Evolutionary conservation across 306 rosid species (phyloP).

Genomic region (Cucumis melo): DNA sequence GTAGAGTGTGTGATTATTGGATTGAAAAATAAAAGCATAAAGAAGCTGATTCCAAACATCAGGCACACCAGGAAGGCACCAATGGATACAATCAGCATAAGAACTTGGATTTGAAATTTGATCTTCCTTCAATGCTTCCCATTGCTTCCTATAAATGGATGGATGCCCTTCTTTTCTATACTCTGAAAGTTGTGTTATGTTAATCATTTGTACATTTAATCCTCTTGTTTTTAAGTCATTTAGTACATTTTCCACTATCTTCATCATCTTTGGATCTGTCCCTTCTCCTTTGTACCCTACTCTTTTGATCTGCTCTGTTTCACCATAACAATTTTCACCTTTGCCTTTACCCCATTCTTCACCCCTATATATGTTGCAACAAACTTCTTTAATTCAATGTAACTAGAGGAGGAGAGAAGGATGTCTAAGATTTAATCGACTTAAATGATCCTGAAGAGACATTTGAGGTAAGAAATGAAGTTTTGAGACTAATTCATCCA

Average conservation of each 20-base stretch:
- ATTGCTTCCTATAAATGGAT: constrained; percentile 60
- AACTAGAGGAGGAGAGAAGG: too few relatives aligned
- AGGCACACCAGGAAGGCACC: constrained; percentile 90
- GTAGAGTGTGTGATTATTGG: too few relatives aligned
- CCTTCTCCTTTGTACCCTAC: constrained; percentile 54
- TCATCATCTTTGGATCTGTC: constrained; percentile 50
- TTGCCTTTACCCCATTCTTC: constrained; percentile 53
- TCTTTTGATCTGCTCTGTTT: constrained; percentile 27
- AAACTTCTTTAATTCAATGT: too few relatives aligned
- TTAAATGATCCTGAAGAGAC: too few relatives aligned
- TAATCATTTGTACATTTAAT: constrained; percentile 40
- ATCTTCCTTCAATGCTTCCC: constrained; percentile 46
- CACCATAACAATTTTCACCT: constrained; percentile 54
- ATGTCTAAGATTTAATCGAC: too few relatives aligned
- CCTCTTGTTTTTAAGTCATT: constrained; percentile 44
- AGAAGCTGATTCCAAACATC: constrained; percentile 88
- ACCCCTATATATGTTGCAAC: constrained; percentile 24
- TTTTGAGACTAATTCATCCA: too few relatives aligned
- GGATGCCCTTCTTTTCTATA: constrained; percentile 85
- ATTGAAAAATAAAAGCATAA: constrained; percentile 38
- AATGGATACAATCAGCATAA: constrained; percentile 79
- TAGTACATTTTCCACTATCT: constrained; percentile 39
- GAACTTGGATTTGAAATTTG: constrained; percentile 40
- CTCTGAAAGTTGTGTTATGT: constrained; percentile 75
- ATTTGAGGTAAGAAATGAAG: too few relatives aligned